Evolutionary conservation across 495 filamentous ascomycete species (phyloP).

Genomic region (Penicillium paxilli): DNA sequence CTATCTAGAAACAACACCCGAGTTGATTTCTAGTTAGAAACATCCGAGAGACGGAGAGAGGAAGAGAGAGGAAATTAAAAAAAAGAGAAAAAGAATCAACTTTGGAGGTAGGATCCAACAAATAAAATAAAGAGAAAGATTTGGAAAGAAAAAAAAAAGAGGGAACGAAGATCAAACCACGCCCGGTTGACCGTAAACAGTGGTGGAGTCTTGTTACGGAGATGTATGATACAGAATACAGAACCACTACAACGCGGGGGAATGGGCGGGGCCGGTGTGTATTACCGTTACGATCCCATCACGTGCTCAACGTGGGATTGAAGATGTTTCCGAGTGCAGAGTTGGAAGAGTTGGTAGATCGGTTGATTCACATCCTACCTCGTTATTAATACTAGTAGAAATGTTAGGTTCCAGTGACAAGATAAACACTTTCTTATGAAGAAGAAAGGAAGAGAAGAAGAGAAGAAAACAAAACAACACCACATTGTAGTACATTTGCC

Average conservation of each 20-base stretch:
- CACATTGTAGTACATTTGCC: too few species aligned
- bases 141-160: slow-evolving; percentile 5
- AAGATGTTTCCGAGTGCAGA: slow-evolving; percentile 31
- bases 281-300: slow-evolving; percentile 23
- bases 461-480: too few species aligned
- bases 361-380: slow-evolving; percentile 11
- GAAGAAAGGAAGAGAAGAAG: too few species aligned
- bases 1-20: too few species aligned
- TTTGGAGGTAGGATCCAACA: not conserved
- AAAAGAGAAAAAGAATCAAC: not conserved
- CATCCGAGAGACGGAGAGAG: not conserved
- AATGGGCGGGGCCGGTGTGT: not conserved
- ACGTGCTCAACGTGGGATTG: slow-evolving; percentile 26
- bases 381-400: not conserved
- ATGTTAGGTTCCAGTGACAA: too few species aligned
- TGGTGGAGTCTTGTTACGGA: slow-evolving; percentile 22
- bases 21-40: too few species aligned
- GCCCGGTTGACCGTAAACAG: slow-evolving; percentile 29
- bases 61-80: not conserved
- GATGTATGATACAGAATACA: slow-evolving; percentile 14
- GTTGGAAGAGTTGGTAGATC: not conserved
- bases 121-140: not conserved
- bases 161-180: slow-evolving; percentile 4
- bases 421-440: too few species aligned
- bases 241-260: not conserved